A percentile compares a stretch with the other conserved stretches of the same genome.
These are phyloP conservation scores for Allium sativum DNA, from an alignment of 106 monocot species.

Conservation along the genomic window DNA sequence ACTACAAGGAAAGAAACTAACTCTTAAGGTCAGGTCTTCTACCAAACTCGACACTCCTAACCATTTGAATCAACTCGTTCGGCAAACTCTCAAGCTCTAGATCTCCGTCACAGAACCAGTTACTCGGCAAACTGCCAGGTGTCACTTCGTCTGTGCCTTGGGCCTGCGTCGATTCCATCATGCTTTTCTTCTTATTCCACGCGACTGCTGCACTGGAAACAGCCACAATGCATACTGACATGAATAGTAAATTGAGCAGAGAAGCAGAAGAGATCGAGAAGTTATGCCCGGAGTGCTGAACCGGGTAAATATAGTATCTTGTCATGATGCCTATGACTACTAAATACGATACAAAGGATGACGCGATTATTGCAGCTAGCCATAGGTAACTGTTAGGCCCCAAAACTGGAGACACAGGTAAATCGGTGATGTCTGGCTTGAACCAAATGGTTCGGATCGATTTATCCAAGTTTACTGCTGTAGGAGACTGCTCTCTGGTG, in stretches of 20 bases:
- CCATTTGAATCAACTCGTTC: conserved; percentile 16
- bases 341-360: conserved; percentile 49
- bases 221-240: conserved; percentile 25
- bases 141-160: background rate
- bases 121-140: conserved; percentile 7
- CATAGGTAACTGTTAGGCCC: conserved; percentile 67
- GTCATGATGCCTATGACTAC: conserved; percentile 38
- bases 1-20: background rate
- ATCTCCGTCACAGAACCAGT: conserved; percentile 15
- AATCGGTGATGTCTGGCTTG: conserved; percentile 42
- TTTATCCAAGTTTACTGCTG: conserved; percentile 1
- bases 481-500: conserved; percentile 39
- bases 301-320: conserved; percentile 60
- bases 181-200: conserved; percentile 30
- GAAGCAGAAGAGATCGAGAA: conserved; percentile 19
- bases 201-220: conserved; percentile 23
- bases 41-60: conserved; percentile 28
- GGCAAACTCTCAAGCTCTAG: conserved; percentile 50
- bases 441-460: conserved; percentile 45
- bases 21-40: conserved; percentile 22
- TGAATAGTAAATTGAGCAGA: conserved; percentile 33
- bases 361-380: conserved; percentile 39
- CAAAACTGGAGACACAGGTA: conserved; percentile 46
- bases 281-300: conserved; percentile 21
- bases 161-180: conserved; percentile 15